Conservation (phyloP, 2,329 filamentous ascomycete species). For the Colletotrichum aenigma region DNA sequence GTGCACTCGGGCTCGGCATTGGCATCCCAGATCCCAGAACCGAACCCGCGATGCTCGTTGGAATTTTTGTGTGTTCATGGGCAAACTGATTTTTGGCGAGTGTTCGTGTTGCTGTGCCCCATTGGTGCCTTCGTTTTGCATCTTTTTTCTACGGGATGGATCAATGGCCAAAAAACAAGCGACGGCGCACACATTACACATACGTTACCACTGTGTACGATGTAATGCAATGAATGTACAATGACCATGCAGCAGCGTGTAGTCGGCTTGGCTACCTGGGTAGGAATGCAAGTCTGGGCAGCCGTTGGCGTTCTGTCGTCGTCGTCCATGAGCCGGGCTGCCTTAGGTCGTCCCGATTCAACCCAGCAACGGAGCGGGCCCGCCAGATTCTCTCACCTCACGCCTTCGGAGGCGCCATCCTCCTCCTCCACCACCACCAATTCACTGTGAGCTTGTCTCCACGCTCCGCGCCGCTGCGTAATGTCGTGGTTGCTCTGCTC, state of each 20-base stretch:
- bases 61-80: not conserved
- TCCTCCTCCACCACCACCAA: not conserved
- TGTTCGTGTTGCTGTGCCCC: not conserved
- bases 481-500: not conserved
- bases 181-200: not conserved
- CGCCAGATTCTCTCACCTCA: not conserved
- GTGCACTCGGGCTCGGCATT: slow-evolving; percentile 9
- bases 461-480: not conserved
- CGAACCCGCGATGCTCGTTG: not conserved
- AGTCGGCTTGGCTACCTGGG: not conserved
- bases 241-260: not conserved
- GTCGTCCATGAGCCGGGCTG: not conserved
- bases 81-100: not conserved
- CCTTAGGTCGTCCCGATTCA: not conserved
- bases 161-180: not conserved
- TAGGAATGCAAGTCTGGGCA: not conserved
- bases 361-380: slow-evolving; percentile 1
- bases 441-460: not conserved
- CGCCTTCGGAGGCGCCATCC: not conserved
- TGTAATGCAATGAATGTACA: not conserved
- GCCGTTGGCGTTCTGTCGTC: not conserved
- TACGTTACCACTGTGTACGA: not conserved
- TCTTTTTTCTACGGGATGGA: not conserved
- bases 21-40: not conserved
- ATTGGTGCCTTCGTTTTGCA: not conserved